Evolutionary conservation across 495 filamentous ascomycete species (phyloP).

Genomic region (Tuber melanosporum): DNA sequence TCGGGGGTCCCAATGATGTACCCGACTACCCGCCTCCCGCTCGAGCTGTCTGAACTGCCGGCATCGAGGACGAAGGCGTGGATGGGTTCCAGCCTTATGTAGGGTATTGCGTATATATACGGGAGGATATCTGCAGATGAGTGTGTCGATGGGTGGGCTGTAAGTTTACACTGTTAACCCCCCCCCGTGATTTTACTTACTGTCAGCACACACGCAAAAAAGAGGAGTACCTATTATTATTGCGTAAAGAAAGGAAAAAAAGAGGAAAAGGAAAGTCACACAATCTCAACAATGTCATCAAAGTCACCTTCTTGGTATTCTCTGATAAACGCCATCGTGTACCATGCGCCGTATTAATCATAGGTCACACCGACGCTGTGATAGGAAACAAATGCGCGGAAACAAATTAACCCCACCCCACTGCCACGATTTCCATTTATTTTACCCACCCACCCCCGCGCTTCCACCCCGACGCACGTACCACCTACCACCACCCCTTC

Average conservation of each 20-base stretch:
- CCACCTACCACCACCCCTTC: neutral
- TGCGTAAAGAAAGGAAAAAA: neutral
- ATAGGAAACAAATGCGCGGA: neutral
- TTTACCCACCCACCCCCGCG: neutral
- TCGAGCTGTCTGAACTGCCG: constrained; percentile 10
- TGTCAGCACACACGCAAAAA: neutral
- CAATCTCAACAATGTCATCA: neutral
- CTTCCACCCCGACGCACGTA: neutral
- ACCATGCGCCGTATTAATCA: neutral
- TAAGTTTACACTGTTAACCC: constrained; percentile 20
- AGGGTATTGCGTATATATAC: constrained; percentile 34
- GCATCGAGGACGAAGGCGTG: constrained; percentile 21
- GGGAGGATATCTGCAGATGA: constrained; percentile 22
- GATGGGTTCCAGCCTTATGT: constrained; percentile 19
- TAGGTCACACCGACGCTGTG: neutral
- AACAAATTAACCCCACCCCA: constrained; percentile 1
- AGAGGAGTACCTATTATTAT: neutral
- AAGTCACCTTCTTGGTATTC: neutral
- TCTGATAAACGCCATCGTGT: neutral
- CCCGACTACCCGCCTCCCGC: constrained; percentile 15
- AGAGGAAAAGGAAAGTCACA: neutral
- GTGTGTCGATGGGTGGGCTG: constrained; percentile 21
- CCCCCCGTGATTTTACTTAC: neutral
- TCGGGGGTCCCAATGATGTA: constrained; percentile 31
- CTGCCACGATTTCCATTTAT: neutral